Percentiles rank a stretch among this genome's conserved stretches.
phyloP scores from a whole-genome alignment of 331 rosid species.

The Stylosanthes scabra region DNA sequence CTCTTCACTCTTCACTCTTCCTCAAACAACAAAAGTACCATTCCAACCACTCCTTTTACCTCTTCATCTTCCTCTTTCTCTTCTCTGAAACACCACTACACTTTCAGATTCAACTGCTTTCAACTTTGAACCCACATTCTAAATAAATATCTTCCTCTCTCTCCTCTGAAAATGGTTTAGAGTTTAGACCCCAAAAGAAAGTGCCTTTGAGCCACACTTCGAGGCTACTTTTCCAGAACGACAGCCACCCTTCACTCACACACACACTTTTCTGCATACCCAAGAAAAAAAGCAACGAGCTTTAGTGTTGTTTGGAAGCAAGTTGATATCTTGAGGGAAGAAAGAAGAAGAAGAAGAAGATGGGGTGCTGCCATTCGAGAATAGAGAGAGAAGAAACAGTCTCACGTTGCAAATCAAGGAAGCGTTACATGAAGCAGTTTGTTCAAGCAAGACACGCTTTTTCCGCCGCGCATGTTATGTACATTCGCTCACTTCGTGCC shows the following conservation, averaged over 20 bases:
- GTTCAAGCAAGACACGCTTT: slow-evolving; percentile 81
- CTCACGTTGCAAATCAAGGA: slow-evolving; percentile 75
- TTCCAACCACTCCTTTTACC: background rate
- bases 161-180: background rate
- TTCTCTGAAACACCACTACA: background rate
- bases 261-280: slow-evolving; percentile 11
- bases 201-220: slow-evolving; percentile 33
- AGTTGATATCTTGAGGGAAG: background rate
- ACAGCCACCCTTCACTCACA: background rate
- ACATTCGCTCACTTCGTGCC: slow-evolving; percentile 77
- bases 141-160: background rate
- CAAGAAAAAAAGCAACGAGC: slow-evolving; percentile 6
- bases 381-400: slow-evolving; percentile 83
- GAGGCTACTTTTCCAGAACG: slow-evolving; percentile 33
- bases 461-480: slow-evolving; percentile 76
- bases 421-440: slow-evolving; percentile 83
- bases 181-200: background rate
- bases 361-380: slow-evolving; percentile 88
- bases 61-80: slow-evolving; percentile 22
- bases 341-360: slow-evolving; percentile 7
- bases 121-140: background rate
- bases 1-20: slow-evolving; percentile 26
- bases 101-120: slow-evolving; percentile 16
- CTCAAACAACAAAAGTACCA: slow-evolving; percentile 29
- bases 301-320: background rate